Percentiles rank a stretch among this genome's conserved stretches.
phyloP scores from a whole-genome alignment of 306 rosid genomes.

The Castanea crenata region DNA sequence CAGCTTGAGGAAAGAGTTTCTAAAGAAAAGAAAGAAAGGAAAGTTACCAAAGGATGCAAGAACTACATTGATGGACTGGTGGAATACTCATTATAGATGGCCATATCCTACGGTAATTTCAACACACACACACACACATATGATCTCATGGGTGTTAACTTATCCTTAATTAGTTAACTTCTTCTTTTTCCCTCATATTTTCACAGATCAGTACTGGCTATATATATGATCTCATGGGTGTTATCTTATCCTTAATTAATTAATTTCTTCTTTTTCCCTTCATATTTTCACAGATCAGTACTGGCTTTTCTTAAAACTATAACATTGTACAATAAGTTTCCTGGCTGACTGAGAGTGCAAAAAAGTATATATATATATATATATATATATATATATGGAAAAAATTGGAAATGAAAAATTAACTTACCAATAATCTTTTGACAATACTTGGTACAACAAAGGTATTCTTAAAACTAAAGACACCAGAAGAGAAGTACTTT shows the following conservation, averaged over 20 bases:
- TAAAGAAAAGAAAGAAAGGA: slow-evolving; percentile 75
- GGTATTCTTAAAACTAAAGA: no score
- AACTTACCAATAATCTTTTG: no score
- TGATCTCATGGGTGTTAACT: not conserved
- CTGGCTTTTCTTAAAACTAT: no score
- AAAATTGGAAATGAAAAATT: no score
- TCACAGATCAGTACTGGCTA: no score
- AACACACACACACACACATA: not conserved
- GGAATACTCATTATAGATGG: slow-evolving; percentile 77
- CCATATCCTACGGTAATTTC: slow-evolving; percentile 81
- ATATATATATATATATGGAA: not conserved
- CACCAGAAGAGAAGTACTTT: no score
- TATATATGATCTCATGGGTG: not conserved
- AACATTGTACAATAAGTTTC: not conserved
- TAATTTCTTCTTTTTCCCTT: not conserved
- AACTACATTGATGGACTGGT: slow-evolving; percentile 56
- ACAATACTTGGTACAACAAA: no score
- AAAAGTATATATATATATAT: not conserved
- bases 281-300: not conserved
- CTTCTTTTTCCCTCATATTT: not conserved
- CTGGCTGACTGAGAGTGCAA: not conserved
- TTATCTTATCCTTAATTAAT: not conserved
- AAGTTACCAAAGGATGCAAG: slow-evolving; percentile 90
- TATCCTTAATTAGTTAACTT: not conserved
- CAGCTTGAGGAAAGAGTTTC: slow-evolving; percentile 64